Conservation (phyloP, 2,329 filamentous ascomycete genomes). For the Plectosphaerella cucumerina region DNA sequence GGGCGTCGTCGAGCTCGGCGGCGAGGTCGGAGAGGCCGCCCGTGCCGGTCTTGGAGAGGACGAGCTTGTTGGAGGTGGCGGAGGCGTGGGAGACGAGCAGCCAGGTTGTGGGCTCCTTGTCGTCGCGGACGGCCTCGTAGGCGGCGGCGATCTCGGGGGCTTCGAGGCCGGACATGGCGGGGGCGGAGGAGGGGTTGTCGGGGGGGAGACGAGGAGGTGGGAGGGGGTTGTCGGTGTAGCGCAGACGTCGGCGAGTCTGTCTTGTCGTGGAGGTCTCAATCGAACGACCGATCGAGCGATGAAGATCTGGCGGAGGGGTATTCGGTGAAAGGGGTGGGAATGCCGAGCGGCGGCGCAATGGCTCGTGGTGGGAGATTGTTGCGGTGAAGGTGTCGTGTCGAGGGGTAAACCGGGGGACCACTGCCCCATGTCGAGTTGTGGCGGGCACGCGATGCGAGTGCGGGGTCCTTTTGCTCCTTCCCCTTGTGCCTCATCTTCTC, state of each 20-base stretch:
- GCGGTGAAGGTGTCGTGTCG: not conserved
- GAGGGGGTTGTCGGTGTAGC: not conserved
- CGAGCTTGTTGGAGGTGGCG: conserved; percentile 51
- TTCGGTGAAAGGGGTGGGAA: too few relatives aligned
- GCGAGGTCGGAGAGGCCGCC: conserved; percentile 58
- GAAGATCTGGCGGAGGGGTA: too few relatives aligned
- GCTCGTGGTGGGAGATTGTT: not conserved
- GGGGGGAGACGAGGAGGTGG: not conserved
- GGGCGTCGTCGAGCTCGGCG: conserved; percentile 48
- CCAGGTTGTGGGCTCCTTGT: conserved; percentile 65
- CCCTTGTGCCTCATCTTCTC: too few relatives aligned
- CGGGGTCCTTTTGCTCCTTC: too few relatives aligned
- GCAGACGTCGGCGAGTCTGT: not conserved
- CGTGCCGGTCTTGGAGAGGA: conserved; percentile 51
- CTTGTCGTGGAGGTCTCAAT: not conserved
- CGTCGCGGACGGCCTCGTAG: conserved; percentile 63
- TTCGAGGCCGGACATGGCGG: conserved; percentile 51
- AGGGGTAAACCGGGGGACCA: not conserved
- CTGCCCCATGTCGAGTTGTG: too few relatives aligned
- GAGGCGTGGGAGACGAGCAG: conserved; percentile 59
- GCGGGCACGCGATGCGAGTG: too few relatives aligned
- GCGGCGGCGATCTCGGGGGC: conserved; percentile 57
- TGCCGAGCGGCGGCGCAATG: not conserved
- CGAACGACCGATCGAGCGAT: too few relatives aligned
- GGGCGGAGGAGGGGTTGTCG: conserved; percentile 1